Conservation (phyloP, 345 rosid genomes). For the Garcia nutans region DNA sequence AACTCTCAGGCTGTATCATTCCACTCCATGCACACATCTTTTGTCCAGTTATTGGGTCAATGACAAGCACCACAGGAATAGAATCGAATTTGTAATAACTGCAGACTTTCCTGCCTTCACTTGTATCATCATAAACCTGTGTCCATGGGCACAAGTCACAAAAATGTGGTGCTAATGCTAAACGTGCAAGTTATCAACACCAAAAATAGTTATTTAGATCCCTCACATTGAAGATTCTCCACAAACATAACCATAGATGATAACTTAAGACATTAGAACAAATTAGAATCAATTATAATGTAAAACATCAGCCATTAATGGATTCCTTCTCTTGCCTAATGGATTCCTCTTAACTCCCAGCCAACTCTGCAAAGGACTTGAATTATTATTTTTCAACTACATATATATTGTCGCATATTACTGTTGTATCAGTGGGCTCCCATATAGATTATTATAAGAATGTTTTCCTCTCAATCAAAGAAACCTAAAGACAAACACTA, state of each 20-base stretch:
- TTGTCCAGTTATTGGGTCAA: slow-evolving; percentile 97
- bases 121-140: slow-evolving; percentile 85
- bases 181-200: not conserved
- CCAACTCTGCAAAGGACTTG: not conserved
- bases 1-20: slow-evolving; percentile 85
- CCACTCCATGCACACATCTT: slow-evolving; percentile 89
- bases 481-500: not conserved
- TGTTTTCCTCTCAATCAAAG: not conserved
- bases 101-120: slow-evolving; percentile 91
- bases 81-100: slow-evolving; percentile 83
- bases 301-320: not conserved
- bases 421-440: not conserved
- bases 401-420: not conserved
- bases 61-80: slow-evolving; percentile 83
- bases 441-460: not conserved
- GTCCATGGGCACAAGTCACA: slow-evolving; percentile 14
- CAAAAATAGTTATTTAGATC: slow-evolving; percentile 6
- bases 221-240: not conserved
- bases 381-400: not conserved
- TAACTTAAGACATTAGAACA: not conserved
- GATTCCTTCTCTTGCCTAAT: not conserved
- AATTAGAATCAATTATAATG: not conserved
- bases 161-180: not conserved
- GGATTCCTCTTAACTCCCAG: not conserved
- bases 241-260: not conserved